Base-by-base conservation (phyloP, 257 asterid species). In the Rhazya stricta region DNA sequence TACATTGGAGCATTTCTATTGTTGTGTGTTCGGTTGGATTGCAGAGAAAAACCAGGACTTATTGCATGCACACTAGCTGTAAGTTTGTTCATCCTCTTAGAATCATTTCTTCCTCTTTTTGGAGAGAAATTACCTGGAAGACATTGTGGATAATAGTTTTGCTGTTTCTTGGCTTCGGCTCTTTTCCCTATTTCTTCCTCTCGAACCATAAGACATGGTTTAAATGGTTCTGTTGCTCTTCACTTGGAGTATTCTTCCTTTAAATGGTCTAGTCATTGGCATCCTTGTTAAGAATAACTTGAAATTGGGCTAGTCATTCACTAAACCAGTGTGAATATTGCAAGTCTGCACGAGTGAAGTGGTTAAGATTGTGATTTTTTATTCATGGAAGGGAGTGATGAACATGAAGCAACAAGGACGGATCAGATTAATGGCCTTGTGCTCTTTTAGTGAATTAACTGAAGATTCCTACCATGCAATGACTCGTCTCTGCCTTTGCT, bases 11-110 rank as follows among this genome's bases (percentile, higher is more conserved):
- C 96, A 76, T 85, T 89, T 79, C 79, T 93, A 61, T 84, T 93
- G 81, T 32, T 91, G 73, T 93, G 96, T 79, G 96, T 83, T 76
- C 89, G 90, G 72, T 68, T 93, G 86, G 96, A 93, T 79, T 79
- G 91, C 88, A 86, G 97, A 83, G 98, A 91, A 84, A 93, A 93
- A 77, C 90, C 96, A 46, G 98, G 98, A 30, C 96, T 93, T 79
- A 67, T 91, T 81, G 96, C 91, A 3, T 93, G 98, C 82, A 74
- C 94, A 43, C 68, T 93, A 71, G 98, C 91, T 36, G 98, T 93
- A 91, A 91, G 97, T 85, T 73, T 66, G 43, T 71, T 76, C 63
- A 57, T 71, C 72, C 67, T 63, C 56, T 21, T 41, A 16, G n/a
- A 68, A 41, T 68, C 13, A 42, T 6, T 68, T 68, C 39, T 23